A percentile compares a stretch with the other conserved stretches of the same genome.
Evolutionary conservation across 2,329 filamentous ascomycete genomes (phyloP).

Genomic region (Fusarium sp.): DNA sequence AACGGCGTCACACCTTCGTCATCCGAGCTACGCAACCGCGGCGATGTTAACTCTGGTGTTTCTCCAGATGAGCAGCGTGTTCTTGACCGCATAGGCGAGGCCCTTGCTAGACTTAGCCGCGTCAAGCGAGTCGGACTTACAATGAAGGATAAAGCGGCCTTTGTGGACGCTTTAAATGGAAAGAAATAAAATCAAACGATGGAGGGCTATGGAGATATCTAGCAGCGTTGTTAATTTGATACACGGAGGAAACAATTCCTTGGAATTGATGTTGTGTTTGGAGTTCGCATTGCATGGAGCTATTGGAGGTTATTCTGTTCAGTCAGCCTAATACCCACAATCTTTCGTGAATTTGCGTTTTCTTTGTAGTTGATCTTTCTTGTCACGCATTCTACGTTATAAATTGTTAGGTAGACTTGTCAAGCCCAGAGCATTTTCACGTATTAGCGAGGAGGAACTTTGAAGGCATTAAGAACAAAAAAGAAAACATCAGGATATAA

Average conservation of each 20-base stretch:
- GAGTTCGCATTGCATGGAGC: constrained; percentile 46
- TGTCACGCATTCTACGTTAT: neutral
- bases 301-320: constrained; percentile 31
- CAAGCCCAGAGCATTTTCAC: constrained; percentile 7
- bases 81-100: constrained; percentile 84
- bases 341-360: constrained; percentile 17
- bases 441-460: neutral
- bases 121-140: constrained; percentile 91
- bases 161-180: constrained; percentile 75
- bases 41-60: constrained; percentile 51
- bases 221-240: neutral
- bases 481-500: constrained; percentile 36
- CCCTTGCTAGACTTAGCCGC: constrained; percentile 85
- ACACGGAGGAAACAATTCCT: neutral
- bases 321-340: constrained; percentile 25
- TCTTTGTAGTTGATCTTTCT: constrained; percentile 5
- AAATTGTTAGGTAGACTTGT: constrained; percentile 25
- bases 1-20: constrained; percentile 51
- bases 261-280: constrained; percentile 3
- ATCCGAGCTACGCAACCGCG: constrained; percentile 48
- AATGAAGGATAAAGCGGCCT: constrained; percentile 83
- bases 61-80: constrained; percentile 73
- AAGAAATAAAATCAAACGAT: constrained; percentile 44
- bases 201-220: neutral
- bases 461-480: constrained; percentile 2